These are phyloP conservation scores for Cercospora brassicicola DNA, from an alignment of 2,329 filamentous ascomycete genomes.

Conservation along the genomic window DNA sequence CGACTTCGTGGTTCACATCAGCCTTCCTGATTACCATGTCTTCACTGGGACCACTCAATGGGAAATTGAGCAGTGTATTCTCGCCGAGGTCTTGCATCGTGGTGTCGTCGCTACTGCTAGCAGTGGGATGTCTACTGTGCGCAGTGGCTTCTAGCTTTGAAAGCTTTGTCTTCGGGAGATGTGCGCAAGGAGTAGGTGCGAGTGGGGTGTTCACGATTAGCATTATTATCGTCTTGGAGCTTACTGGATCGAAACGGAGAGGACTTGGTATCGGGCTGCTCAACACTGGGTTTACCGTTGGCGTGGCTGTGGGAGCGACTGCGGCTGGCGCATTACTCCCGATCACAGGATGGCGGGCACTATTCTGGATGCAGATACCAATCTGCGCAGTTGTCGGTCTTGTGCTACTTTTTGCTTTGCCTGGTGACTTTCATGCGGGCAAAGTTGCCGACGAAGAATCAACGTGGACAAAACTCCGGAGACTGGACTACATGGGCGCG, in stretches of 20 bases:
- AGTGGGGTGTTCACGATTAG: constrained; percentile 72
- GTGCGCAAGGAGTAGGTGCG: constrained; percentile 66
- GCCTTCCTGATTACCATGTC: constrained; percentile 67
- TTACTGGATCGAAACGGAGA: constrained; percentile 65
- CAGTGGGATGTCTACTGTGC: constrained; percentile 64
- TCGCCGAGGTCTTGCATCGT: constrained; percentile 66
- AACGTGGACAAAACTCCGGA: constrained; percentile 55
- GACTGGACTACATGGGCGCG: constrained; percentile 75
- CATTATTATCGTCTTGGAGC: constrained; percentile 74
- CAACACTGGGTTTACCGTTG: constrained; percentile 71
- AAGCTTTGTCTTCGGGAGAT: constrained; percentile 68
- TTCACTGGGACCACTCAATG: constrained; percentile 66
- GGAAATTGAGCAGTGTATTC: constrained; percentile 73
- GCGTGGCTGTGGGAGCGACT: constrained; percentile 70
- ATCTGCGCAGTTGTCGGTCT: constrained; percentile 61
- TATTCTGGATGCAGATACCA: constrained; percentile 74
- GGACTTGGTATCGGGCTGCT: constrained; percentile 73
- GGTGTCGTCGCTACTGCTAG: constrained; percentile 59
- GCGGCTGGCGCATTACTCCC: constrained; percentile 66
- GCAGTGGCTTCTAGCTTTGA: constrained; percentile 60
- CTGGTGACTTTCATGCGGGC: constrained; percentile 44
- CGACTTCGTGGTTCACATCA: constrained; percentile 78
- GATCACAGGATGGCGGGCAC: constrained; percentile 67
- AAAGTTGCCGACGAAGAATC: constrained; percentile 22
- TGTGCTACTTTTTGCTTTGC: constrained; percentile 66